These are phyloP conservation scores for Parastagonospora nodorum DNA, from an alignment of 2,329 filamentous ascomycete genomes.

Conservation along the genomic window DNA sequence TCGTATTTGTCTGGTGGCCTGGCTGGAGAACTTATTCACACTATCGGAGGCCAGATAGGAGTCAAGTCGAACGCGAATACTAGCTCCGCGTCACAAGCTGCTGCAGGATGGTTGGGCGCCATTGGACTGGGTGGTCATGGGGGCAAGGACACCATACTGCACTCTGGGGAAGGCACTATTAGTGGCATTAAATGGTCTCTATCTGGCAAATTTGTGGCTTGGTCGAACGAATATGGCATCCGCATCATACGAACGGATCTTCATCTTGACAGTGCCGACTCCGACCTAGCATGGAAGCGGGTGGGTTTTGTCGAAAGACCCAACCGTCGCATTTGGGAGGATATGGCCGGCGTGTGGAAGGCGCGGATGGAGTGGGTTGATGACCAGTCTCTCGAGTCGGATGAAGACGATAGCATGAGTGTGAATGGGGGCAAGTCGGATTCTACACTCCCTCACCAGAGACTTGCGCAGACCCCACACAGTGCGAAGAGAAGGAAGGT, in stretches of 20 bases:
- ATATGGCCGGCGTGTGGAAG: slow-evolving; percentile 97
- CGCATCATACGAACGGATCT: slow-evolving; percentile 95
- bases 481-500: slow-evolving; percentile 37
- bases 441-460: slow-evolving; percentile 47
- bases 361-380: slow-evolving; percentile 92
- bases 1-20: slow-evolving; percentile 90
- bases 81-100: slow-evolving; percentile 79
- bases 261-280: slow-evolving; percentile 74
- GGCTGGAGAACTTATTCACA: slow-evolving; percentile 85
- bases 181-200: slow-evolving; percentile 93
- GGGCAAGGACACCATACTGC: slow-evolving; percentile 83
- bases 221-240: slow-evolving; percentile 96
- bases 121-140: slow-evolving; percentile 79
- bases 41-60: slow-evolving; percentile 77
- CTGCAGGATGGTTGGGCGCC: slow-evolving; percentile 88
- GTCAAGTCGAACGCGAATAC: slow-evolving; percentile 84
- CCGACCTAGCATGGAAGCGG: slow-evolving; percentile 89
- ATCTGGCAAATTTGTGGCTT: slow-evolving; percentile 88
- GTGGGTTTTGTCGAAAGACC: slow-evolving; percentile 92
- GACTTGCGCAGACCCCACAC: slow-evolving; percentile 51
- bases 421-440: slow-evolving; percentile 45
- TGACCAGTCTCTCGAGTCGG: slow-evolving; percentile 74
- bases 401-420: slow-evolving; percentile 60
- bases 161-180: slow-evolving; percentile 90
- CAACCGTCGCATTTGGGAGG: slow-evolving; percentile 85